Evolutionary conservation across 257 asterid species (phyloP).

Genomic region (Phtheirospermum japonicum): DNA sequence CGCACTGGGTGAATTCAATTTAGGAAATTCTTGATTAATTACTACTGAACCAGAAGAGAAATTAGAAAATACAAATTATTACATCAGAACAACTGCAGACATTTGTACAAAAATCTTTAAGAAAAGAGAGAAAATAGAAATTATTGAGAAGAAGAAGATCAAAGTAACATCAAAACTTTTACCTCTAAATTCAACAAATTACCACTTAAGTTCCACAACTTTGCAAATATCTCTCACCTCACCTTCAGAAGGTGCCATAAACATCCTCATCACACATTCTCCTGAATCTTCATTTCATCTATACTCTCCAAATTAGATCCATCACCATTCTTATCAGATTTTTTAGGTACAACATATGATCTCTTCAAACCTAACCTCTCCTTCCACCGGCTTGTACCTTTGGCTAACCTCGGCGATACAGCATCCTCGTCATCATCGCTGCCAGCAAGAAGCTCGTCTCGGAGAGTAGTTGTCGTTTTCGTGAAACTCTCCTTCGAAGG

Average conservation of each 20-base stretch:
- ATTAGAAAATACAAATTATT: background rate
- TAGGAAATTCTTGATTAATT: too few species aligned
- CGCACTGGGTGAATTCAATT: too few species aligned
- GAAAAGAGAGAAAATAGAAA: background rate
- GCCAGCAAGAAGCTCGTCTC: conserved; percentile 64
- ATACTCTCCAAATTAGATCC: conserved; percentile 46
- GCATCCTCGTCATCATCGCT: conserved; percentile 46
- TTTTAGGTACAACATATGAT: conserved; percentile 41
- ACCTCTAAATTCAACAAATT: background rate
- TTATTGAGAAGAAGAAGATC: too few species aligned
- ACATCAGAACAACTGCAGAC: background rate
- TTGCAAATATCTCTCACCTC: too few species aligned
- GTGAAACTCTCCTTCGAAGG: conserved; percentile 46
- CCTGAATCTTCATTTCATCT: conserved; percentile 38
- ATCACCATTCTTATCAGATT: conserved; percentile 31
- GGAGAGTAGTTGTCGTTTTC: conserved; percentile 48
- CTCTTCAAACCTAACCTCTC: conserved; percentile 64
- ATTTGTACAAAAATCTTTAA: background rate
- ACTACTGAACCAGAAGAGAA: background rate
- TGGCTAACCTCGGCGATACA: conserved; percentile 30
- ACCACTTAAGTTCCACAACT: background rate
- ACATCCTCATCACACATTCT: background rate
- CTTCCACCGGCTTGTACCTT: conserved; percentile 57
- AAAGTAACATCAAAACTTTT: background rate
- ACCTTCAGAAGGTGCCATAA: too few species aligned